A percentile compares a stretch with the other conserved stretches of the same genome.
These are phyloP conservation scores for Aeminium ludgeri DNA, from an alignment of 495 filamentous ascomycete genomes.

Conservation along the genomic window DNA sequence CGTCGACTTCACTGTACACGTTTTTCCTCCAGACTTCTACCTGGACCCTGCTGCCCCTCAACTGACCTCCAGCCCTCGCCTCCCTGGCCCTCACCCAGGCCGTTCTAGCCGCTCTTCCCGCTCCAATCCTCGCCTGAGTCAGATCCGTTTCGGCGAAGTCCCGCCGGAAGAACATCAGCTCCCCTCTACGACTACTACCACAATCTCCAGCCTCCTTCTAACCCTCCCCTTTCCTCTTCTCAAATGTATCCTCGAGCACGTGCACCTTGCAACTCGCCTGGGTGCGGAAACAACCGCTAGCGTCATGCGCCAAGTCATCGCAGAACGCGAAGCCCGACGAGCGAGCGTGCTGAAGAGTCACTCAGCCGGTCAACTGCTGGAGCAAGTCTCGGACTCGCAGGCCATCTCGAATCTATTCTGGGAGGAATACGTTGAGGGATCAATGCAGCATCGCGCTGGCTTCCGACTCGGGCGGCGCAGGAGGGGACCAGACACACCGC, in stretches of 20 bases:
- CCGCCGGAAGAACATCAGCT: slow-evolving; percentile 28
- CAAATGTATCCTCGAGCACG: slow-evolving; percentile 38
- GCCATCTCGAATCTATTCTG: slow-evolving; percentile 23
- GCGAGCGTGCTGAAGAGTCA: slow-evolving; percentile 14
- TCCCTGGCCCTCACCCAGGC: slow-evolving; percentile 18
- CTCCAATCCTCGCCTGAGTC: slow-evolving; percentile 35
- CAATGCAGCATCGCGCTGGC: slow-evolving; percentile 6
- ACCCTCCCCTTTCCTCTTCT: slow-evolving; percentile 46
- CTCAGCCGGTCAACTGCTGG: slow-evolving; percentile 2
- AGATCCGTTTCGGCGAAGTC: slow-evolving; percentile 51
- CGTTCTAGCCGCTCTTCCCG: slow-evolving; percentile 19
- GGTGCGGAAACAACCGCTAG: slow-evolving; percentile 29
- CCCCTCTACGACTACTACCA: slow-evolving; percentile 22
- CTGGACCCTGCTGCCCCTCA: slow-evolving; percentile 21
- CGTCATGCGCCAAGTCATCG: slow-evolving; percentile 37
- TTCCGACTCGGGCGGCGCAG: slow-evolving; percentile 9
- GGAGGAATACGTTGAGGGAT: slow-evolving; percentile 23
- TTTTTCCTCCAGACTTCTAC: slow-evolving; percentile 20
- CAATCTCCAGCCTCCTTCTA: slow-evolving; percentile 44
- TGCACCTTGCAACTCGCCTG: slow-evolving; percentile 27
- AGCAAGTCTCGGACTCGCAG: slow-evolving; percentile 9
- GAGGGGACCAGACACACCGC: slow-evolving; percentile 12
- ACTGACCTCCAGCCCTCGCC: slow-evolving; percentile 11
- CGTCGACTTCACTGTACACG: slow-evolving; percentile 19
- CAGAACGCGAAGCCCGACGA: slow-evolving; percentile 37